A percentile compares a stretch with the other conserved stretches of the same genome.
Conservation (phyloP, 1,284 basidiomycete genomes). For the Porogramme epimiltina region DNA sequence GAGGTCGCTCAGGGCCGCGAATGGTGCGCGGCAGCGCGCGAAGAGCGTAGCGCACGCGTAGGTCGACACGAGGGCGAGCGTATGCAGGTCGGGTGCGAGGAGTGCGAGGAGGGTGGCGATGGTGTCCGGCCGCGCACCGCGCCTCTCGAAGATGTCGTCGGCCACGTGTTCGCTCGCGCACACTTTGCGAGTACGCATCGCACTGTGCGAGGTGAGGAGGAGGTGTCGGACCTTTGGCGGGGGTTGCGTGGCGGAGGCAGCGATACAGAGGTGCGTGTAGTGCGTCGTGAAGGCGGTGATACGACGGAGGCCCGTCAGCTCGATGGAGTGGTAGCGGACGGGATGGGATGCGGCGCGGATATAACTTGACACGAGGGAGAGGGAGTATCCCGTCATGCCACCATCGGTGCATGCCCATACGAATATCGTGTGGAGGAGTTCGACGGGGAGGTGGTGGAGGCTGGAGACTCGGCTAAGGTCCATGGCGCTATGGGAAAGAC, state of each 20-base stretch:
- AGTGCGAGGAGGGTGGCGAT: background rate
- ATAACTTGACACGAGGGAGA: conserved; percentile 7
- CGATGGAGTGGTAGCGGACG: conserved; percentile 5
- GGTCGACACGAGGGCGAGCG: background rate
- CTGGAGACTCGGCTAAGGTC: too few relatives aligned
- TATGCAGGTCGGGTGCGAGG: background rate
- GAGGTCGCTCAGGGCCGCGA: background rate
- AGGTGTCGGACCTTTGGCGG: background rate
- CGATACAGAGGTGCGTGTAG: background rate
- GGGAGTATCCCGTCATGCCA: conserved; percentile 13
- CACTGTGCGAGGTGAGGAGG: background rate
- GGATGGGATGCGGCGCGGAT: background rate
- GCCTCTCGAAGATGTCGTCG: background rate
- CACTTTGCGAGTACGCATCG: too few relatives aligned
- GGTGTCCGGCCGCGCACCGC: background rate
- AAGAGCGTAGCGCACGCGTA: background rate
- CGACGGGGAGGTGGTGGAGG: conserved; percentile 3
- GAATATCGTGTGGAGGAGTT: conserved; percentile 7
- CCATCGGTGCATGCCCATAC: conserved; percentile 12
- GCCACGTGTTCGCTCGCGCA: background rate
- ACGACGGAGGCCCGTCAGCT: background rate
- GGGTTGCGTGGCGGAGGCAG: too few relatives aligned
- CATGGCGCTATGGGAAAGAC: too few relatives aligned
- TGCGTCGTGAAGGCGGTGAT: conserved; percentile 1
- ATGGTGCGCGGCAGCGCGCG: background rate